Evolutionary conservation across 805 yeast species (phyloP), one percentile per base, ranked within the genome.

Genomic region (Pichia scutulata): DNA sequence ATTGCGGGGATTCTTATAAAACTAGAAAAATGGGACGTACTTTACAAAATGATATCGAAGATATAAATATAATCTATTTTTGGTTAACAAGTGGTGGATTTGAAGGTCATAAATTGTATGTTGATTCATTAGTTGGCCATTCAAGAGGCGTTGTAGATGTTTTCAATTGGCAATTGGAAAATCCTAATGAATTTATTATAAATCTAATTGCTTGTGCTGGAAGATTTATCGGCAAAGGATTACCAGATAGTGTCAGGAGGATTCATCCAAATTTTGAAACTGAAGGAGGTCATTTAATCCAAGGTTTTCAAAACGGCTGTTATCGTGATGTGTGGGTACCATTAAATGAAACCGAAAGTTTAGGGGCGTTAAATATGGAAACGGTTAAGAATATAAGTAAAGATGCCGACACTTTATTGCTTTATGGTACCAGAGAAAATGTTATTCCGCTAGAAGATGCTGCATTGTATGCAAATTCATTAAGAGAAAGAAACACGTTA

Each of bases 81-180:
- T 73, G 67, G 52, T 59, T 73, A 30, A 51, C 45, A 5, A 49
- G 43, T 9, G 62, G 56, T 4, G 53, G 51, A 2, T 55, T 51
- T 28, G 58, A 74, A 44, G 75, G 73, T 2, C 65, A 67, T 9
- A 64, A 67, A 44, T 70, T 81, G 48, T 64, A 75, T 4, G 65
- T 86, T 21, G 76, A 77, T 48, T 70, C 86, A 1, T 69, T 89
- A 5, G 75, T 86, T 28, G 84, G 81, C 3, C 97, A 90, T 64
- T 87, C 96, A 0, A 72, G 97, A 52, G 97, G 96, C 10, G 74
- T 79, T 4, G 75, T 85, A 25, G 82, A 90, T 6, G 80, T 82
- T 82, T 82, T 87, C 59, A 69, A 77, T 49, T 90, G 90, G 86
- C 83, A 84, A 3, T 52, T 77, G 33, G 50, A 65, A 39, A 66